Conservation (phyloP, 2,329 filamentous ascomycete genomes). For the Paracamarosporium sp. region DNA sequence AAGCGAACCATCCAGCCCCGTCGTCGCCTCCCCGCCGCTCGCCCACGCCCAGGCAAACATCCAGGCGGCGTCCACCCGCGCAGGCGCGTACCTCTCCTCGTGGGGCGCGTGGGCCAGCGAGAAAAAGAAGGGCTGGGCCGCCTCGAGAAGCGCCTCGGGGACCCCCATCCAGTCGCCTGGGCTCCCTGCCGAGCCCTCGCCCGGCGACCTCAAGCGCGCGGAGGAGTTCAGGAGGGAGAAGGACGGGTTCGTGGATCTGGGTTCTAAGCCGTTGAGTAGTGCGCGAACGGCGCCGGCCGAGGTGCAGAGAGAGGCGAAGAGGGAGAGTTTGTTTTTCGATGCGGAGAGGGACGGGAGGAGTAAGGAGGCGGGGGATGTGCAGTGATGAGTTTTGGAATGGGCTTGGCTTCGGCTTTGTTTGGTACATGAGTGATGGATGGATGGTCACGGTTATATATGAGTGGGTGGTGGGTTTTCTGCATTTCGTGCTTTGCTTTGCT, state of each 20-base stretch:
- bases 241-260: conserved; percentile 6
- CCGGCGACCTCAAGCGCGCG: conserved; percentile 33
- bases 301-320: conserved; percentile 12
- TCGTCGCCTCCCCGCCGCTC: conserved; percentile 43
- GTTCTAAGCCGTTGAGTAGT: conserved; percentile 12
- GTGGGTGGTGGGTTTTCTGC: too few species aligned
- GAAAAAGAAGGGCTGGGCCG: conserved; percentile 63
- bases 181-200: conserved; percentile 24
- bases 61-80: conserved; percentile 60
- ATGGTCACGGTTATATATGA: neutral
- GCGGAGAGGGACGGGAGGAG: conserved; percentile 17
- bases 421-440: too few species aligned
- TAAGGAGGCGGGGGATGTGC: neutral
- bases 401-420: too few species aligned
- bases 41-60: conserved; percentile 62
- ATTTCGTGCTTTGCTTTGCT: too few species aligned
- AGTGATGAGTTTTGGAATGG: too few species aligned
- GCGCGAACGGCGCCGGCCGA: conserved; percentile 17
- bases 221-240: conserved; percentile 36
- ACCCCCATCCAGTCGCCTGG: conserved; percentile 30
- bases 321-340: conserved; percentile 26
- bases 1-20: conserved; percentile 28
- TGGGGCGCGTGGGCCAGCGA: conserved; percentile 74
- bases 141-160: conserved; percentile 17
- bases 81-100: conserved; percentile 68